Evolutionary conservation across 305 asterid species (phyloP).

Genomic region (Fraxinus platypoda): DNA sequence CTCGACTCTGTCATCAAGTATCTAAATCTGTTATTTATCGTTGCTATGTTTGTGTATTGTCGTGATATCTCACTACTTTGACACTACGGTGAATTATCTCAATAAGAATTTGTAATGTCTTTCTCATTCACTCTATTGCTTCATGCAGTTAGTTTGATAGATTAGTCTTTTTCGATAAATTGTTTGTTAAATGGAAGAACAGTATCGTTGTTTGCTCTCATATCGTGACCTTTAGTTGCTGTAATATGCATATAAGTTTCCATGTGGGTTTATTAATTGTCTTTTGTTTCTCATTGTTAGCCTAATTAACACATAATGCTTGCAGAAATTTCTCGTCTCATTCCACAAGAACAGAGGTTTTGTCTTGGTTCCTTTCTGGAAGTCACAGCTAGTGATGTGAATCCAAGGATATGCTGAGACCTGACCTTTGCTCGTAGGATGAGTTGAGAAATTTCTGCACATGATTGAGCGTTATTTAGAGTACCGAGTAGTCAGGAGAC

Average conservation of each 20-base stretch:
- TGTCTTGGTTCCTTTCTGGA: not conserved
- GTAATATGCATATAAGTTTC: not conserved
- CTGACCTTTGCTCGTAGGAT: not conserved
- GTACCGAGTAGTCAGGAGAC: not conserved
- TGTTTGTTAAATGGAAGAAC: not conserved
- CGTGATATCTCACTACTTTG: slow-evolving; percentile 1
- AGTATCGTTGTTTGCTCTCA: not conserved
- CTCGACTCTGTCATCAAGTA: not conserved
- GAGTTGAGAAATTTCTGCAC: not conserved
- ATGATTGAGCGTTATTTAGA: not conserved
- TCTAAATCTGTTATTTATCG: not conserved
- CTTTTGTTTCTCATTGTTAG: not conserved
- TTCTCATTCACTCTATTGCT: not conserved
- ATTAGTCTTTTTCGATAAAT: not conserved
- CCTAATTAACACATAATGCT: not conserved
- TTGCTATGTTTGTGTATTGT: not conserved
- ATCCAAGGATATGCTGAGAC: not conserved
- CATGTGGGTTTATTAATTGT: not conserved
- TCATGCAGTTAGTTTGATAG: not conserved
- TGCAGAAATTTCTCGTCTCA: not conserved
- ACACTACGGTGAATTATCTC: not conserved
- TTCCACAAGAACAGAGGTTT: not conserved
- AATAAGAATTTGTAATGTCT: not conserved
- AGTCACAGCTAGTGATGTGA: not conserved
- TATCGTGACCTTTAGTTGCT: not conserved